Evolutionary conservation across 257 asterid genomes (phyloP).

Genomic region (Petunia secreta): DNA sequence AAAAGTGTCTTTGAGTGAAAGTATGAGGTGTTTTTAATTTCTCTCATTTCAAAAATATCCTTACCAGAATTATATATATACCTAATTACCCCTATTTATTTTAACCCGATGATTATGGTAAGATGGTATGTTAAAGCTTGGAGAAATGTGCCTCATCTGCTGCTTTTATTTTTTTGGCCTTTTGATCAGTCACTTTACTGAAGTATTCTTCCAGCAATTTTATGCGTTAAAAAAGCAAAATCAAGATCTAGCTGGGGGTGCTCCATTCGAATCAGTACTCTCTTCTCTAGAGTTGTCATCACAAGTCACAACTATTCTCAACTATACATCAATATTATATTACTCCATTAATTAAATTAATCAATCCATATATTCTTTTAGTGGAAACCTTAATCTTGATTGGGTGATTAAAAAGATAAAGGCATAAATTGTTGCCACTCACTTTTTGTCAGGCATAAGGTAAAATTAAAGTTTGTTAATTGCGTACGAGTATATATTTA

Average conservation of each 20-base stretch:
- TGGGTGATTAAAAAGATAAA: conserved; percentile 23
- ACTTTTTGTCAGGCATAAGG: conserved; percentile 13
- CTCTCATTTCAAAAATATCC: too few relatives aligned
- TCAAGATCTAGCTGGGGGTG: conserved; percentile 3
- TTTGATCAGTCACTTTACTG: conserved; percentile 15
- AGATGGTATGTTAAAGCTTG: too few relatives aligned
- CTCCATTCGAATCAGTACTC: conserved; percentile 23
- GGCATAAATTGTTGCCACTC: conserved; percentile 26
- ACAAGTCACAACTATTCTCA: conserved; percentile 11
- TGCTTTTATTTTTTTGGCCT: background rate
- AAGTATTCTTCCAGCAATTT: conserved; percentile 23
- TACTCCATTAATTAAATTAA: background rate
- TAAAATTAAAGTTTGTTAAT: background rate
- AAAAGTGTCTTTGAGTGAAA: too few relatives aligned
- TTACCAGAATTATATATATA: too few relatives aligned
- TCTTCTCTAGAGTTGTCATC: conserved; percentile 23
- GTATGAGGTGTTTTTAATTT: too few relatives aligned
- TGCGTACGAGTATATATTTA: background rate
- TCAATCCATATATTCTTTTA: conserved; percentile 1
- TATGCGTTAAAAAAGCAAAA: conserved; percentile 23
- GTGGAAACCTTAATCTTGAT: conserved; percentile 19
- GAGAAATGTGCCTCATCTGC: conserved; percentile 19
- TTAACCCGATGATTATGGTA: too few relatives aligned
- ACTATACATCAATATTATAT: background rate
- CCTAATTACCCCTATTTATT: too few relatives aligned